A percentile compares a stretch with the other conserved stretches of the same genome.
These are phyloP conservation scores for Trichosporon ovoides DNA, from an alignment of 1,284 basidiomycete species.

Conservation along the genomic window DNA sequence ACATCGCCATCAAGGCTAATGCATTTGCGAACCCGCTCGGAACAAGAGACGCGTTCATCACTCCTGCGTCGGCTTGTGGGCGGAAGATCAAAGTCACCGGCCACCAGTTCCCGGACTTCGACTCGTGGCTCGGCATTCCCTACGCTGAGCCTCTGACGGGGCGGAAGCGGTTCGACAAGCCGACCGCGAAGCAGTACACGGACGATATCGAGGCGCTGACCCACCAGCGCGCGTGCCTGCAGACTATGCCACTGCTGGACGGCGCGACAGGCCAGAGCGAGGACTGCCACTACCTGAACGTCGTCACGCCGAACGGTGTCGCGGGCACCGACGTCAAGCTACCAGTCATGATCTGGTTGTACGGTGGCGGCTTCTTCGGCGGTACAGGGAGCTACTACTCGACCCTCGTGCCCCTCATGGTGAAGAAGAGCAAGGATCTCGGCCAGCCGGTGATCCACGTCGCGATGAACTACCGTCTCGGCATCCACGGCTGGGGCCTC, in stretches of 20 bases:
- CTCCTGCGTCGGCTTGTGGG: neutral
- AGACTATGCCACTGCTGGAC: slow-evolving; percentile 4
- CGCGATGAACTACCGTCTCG: slow-evolving; percentile 50
- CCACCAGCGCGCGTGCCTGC: slow-evolving; percentile 32
- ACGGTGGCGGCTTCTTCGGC: slow-evolving; percentile 41
- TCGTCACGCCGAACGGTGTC: slow-evolving; percentile 34
- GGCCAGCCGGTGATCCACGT: slow-evolving; percentile 47
- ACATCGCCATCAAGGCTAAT: neutral
- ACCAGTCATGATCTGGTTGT: slow-evolving; percentile 47
- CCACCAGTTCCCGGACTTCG: neutral
- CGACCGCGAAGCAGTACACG: slow-evolving; percentile 24
- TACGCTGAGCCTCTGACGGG: slow-evolving; percentile 3
- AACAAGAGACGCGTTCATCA: neutral
- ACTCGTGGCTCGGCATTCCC: slow-evolving; percentile 4
- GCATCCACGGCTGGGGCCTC: slow-evolving; percentile 48
- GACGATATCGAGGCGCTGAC: slow-evolving; percentile 29
- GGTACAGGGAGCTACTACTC: slow-evolving; percentile 25
- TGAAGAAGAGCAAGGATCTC: slow-evolving; percentile 14
- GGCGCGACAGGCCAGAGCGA: slow-evolving; percentile 31
- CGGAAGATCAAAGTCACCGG: neutral
- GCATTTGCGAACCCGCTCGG: neutral
- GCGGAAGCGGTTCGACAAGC: slow-evolving; percentile 46
- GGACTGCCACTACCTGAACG: slow-evolving; percentile 49
- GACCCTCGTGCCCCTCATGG: slow-evolving; percentile 18
- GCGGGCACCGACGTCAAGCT: slow-evolving; percentile 23